Evolutionary conservation across 1,139 yeast species (phyloP).

Genomic region (Geotrichum siamense): DNA sequence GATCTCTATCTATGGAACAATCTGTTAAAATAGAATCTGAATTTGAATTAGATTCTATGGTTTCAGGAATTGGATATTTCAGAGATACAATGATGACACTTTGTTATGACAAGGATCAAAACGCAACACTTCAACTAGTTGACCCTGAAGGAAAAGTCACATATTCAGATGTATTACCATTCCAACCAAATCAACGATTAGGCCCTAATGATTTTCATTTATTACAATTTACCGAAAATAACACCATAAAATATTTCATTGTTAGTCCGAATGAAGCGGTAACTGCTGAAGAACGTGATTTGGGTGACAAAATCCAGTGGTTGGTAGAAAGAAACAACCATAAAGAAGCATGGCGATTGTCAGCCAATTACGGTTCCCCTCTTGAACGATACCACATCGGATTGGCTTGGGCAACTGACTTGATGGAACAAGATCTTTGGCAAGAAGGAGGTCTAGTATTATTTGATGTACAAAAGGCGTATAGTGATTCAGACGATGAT

Average conservation of each 20-base stretch:
- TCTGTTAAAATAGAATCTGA: slow-evolving; percentile 52
- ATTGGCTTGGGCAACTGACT: slow-evolving; percentile 49
- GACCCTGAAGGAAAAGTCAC: slow-evolving; percentile 56
- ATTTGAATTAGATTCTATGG: slow-evolving; percentile 48
- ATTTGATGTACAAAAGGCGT: slow-evolving; percentile 35
- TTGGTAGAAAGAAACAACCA: slow-evolving; percentile 47
- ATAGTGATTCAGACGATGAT: slow-evolving; percentile 8
- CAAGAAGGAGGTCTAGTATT: slow-evolving; percentile 48
- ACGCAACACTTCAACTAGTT: slow-evolving; percentile 45
- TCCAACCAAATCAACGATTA: slow-evolving; percentile 43
- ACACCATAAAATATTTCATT: slow-evolving; percentile 46
- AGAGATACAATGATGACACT: slow-evolving; percentile 34
- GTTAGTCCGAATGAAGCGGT: slow-evolving; percentile 80
- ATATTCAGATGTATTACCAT: slow-evolving; percentile 67
- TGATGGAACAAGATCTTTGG: slow-evolving; percentile 50
- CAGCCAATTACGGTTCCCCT: slow-evolving; percentile 48
- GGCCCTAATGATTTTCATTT: slow-evolving; percentile 77
- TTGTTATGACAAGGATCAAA: slow-evolving; percentile 59
- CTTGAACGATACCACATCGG: slow-evolving; percentile 55
- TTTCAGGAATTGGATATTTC: slow-evolving; percentile 73
- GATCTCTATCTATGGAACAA: slow-evolving; percentile 39
- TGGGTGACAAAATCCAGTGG: slow-evolving; percentile 70
- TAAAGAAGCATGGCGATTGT: slow-evolving; percentile 69
- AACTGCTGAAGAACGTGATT: slow-evolving; percentile 59
- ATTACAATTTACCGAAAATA: slow-evolving; percentile 20